Evolutionary conservation across 2,329 filamentous ascomycete genomes (phyloP).

Genomic region (Microdochium nivale): DNA sequence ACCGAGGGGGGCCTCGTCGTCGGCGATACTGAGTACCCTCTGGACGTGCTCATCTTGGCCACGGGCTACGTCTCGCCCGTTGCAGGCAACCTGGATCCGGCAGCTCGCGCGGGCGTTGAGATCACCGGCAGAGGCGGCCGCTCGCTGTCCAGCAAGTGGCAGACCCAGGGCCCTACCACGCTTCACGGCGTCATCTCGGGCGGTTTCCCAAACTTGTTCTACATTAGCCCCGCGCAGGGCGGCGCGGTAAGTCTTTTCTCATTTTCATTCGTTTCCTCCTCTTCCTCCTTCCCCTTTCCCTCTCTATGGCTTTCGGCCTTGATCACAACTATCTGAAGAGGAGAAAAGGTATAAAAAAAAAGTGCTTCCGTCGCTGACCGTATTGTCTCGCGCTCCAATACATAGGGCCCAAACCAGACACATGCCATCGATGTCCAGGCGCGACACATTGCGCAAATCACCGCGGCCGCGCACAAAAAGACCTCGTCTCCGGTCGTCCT

Average conservation of each 20-base stretch:
- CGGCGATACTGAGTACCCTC: slow-evolving; percentile 34
- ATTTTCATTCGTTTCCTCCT: slow-evolving; percentile 16
- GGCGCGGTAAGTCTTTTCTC: slow-evolving; percentile 24
- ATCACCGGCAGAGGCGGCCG: slow-evolving; percentile 12
- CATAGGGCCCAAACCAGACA: slow-evolving; percentile 9
- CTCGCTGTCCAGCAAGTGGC: slow-evolving; percentile 14
- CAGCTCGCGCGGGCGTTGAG: slow-evolving; percentile 27
- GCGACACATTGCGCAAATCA: slow-evolving; percentile 18
- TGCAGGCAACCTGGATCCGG: slow-evolving; percentile 24
- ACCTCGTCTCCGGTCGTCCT: slow-evolving; percentile 17
- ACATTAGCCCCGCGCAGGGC: slow-evolving; percentile 31
- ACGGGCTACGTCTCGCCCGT: slow-evolving; percentile 27
- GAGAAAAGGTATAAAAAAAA: too few species aligned
- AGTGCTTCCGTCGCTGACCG: too few species aligned
- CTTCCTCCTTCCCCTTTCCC: too few species aligned
- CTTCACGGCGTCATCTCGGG: slow-evolving; percentile 40
- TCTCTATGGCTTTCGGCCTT: too few species aligned
- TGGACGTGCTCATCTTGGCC: slow-evolving; percentile 25
- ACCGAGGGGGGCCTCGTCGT: slow-evolving; percentile 38
- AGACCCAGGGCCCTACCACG: slow-evolving; percentile 30
- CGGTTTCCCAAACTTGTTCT: slow-evolving; percentile 48
- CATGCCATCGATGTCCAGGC: slow-evolving; percentile 11
- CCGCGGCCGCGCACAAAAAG: slow-evolving; percentile 22
- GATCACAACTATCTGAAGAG: too few species aligned
- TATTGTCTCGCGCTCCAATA: too few species aligned